A percentile compares a stretch with the other conserved stretches of the same genome.
Evolutionary conservation across 2,329 filamentous ascomycete genomes (phyloP).

Genomic region (Xylaria sp.): DNA sequence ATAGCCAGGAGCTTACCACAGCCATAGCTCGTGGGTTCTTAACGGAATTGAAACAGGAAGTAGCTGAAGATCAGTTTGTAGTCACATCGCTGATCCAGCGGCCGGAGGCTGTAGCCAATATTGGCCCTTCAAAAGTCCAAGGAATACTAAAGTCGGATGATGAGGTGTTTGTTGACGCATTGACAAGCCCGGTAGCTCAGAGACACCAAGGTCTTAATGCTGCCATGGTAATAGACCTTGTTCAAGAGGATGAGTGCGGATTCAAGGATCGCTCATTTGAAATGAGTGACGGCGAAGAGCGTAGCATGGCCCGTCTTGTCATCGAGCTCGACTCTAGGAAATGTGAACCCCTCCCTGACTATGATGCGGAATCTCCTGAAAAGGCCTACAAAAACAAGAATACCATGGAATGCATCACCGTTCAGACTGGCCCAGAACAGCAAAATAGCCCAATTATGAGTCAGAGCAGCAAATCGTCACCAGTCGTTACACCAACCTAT

Average conservation of each 20-base stretch:
- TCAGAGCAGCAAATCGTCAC: constrained; percentile 27
- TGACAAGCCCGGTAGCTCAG: constrained; percentile 55
- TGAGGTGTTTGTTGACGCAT: constrained; percentile 63
- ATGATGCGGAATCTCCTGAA: constrained; percentile 47
- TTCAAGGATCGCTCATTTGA: constrained; percentile 49
- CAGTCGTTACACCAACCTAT: constrained; percentile 33
- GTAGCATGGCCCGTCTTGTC: constrained; percentile 60
- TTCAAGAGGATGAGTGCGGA: constrained; percentile 1
- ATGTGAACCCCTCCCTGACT: constrained; percentile 46
- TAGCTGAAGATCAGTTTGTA: neutral
- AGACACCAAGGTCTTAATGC: constrained; percentile 47
- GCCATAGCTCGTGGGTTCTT: neutral
- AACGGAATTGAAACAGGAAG: constrained; percentile 3
- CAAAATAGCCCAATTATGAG: constrained; percentile 5
- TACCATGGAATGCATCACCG: constrained; percentile 43
- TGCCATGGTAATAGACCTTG: constrained; percentile 15
- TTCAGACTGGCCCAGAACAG: constrained; percentile 32
- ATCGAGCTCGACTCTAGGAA: constrained; percentile 61
- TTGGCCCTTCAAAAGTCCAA: constrained; percentile 39
- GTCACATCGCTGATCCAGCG: constrained; percentile 11
- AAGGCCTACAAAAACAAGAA: constrained; percentile 37
- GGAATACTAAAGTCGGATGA: constrained; percentile 57
- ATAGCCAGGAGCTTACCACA: neutral
- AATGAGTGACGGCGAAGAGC: constrained; percentile 56
- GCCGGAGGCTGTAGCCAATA: constrained; percentile 37